These are phyloP conservation scores for Canavalia gladiata DNA, from an alignment of 306 rosid species.

Conservation along the genomic window DNA sequence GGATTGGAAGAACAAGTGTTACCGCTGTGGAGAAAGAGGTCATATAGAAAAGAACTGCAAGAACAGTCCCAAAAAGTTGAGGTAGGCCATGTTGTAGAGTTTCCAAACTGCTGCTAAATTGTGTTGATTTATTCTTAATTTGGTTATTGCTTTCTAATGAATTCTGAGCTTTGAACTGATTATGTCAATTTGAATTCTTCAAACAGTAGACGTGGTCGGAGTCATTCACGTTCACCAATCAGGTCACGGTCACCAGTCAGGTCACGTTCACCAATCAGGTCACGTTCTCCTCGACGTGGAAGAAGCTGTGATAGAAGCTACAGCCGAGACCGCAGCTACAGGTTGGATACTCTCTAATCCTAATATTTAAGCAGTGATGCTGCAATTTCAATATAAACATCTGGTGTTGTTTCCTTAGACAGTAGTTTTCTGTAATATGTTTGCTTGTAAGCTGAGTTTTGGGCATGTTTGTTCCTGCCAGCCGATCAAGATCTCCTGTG, in stretches of 20 bases:
- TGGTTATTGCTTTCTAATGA: background rate
- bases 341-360: constrained; percentile 47
- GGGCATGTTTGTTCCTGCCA: constrained; percentile 43
- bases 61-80: constrained; percentile 80
- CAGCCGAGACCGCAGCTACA: constrained; percentile 79
- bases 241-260: constrained; percentile 65
- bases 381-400: background rate
- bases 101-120: background rate
- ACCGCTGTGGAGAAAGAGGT: constrained; percentile 93
- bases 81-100: constrained; percentile 46
- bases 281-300: constrained; percentile 72
- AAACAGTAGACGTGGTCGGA: constrained; percentile 55
- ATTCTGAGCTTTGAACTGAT: constrained; percentile 12
- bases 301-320: constrained; percentile 78
- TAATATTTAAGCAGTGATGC: background rate
- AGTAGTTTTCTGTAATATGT: background rate
- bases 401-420: background rate
- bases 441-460: constrained; percentile 15
- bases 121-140: background rate
- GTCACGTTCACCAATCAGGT: constrained; percentile 67
- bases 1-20: constrained; percentile 91
- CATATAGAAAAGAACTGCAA: constrained; percentile 84
- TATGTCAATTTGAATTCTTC: constrained; percentile 14
- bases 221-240: constrained; percentile 66
- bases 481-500: constrained; percentile 78